These are phyloP conservation scores for Chlamydomonas schloesseri DNA, from an alignment of 139 green algal species.

Conservation along the genomic window DNA sequence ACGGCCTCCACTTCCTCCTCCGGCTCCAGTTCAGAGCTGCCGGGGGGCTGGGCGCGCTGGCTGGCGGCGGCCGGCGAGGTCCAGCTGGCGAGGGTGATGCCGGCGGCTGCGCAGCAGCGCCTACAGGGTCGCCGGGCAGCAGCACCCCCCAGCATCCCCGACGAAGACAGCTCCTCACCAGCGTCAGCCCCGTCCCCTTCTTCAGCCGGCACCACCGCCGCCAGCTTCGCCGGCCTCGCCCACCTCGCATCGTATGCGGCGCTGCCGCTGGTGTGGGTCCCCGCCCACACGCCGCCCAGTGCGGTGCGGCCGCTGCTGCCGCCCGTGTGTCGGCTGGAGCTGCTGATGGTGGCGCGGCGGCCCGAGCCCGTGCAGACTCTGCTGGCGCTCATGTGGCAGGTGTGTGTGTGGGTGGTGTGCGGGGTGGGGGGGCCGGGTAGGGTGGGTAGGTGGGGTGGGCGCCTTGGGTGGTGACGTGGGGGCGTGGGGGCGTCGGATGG, in stretches of 20 bases:
- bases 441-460: too few relatives aligned
- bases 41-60: neutral
- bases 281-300: neutral
- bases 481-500: too few relatives aligned
- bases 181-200: too few relatives aligned
- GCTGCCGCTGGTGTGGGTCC: neutral
- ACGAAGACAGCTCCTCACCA: too few relatives aligned
- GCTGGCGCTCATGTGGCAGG: conserved; percentile 23
- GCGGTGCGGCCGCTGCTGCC: neutral
- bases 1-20: too few relatives aligned
- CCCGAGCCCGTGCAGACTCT: neutral
- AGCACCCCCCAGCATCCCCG: too few relatives aligned
- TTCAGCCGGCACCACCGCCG: too few relatives aligned
- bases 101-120: neutral
- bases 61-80: neutral
- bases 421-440: too few relatives aligned
- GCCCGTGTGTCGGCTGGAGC: conserved; percentile 10
- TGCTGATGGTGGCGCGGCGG: conserved; percentile 1
- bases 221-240: neutral
- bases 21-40: too few relatives aligned
- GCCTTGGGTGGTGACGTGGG: too few relatives aligned
- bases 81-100: neutral
- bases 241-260: neutral
- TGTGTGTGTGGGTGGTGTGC: too few relatives aligned
- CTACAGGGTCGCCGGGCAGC: too few relatives aligned